phyloP scores from a whole-genome alignment of 1,284 basidiomycete genomes.

The Boletus sp. region DNA sequence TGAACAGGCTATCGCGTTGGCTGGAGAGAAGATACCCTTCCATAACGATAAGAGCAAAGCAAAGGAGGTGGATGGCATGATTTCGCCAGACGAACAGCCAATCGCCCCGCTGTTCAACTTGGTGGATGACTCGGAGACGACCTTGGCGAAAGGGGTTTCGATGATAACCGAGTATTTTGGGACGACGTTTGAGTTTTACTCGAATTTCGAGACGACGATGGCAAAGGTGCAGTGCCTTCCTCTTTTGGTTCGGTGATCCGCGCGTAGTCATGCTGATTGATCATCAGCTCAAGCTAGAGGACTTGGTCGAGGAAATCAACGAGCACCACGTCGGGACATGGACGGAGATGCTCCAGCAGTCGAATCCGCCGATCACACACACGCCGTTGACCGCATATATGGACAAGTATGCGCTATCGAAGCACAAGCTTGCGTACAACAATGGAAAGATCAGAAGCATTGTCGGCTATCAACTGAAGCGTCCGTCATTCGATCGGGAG shows the following conservation, averaged over 20 bases:
- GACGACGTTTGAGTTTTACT: constrained; percentile 84
- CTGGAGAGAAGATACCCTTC: constrained; percentile 55
- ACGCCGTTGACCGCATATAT: constrained; percentile 81
- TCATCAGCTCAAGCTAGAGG: constrained; percentile 53
- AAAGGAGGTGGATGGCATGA: constrained; percentile 57
- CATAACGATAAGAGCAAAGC: constrained; percentile 69
- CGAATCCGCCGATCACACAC: constrained; percentile 71
- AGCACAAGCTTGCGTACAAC: constrained; percentile 61
- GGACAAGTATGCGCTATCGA: constrained; percentile 68
- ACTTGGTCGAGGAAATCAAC: constrained; percentile 82
- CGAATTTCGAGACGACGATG: constrained; percentile 63
- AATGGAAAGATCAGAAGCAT: constrained; percentile 72
- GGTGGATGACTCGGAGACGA: constrained; percentile 78
- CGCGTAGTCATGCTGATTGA: constrained; percentile 12
- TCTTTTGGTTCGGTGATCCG: constrained; percentile 2
- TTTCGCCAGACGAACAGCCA: constrained; percentile 53
- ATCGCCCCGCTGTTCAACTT: constrained; percentile 80
- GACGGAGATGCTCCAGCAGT: constrained; percentile 76
- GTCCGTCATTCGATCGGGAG: constrained; percentile 62
- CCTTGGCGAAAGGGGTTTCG: constrained; percentile 70
- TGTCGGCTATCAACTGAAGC: constrained; percentile 64
- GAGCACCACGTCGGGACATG: constrained; percentile 83
- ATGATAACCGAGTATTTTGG: constrained; percentile 74
- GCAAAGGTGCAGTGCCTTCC: constrained; percentile 50
- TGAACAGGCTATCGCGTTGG: constrained; percentile 55